Base-by-base conservation (phyloP, 2,329 filamentous ascomycete genomes). In the Xylaria multiplex region DNA sequence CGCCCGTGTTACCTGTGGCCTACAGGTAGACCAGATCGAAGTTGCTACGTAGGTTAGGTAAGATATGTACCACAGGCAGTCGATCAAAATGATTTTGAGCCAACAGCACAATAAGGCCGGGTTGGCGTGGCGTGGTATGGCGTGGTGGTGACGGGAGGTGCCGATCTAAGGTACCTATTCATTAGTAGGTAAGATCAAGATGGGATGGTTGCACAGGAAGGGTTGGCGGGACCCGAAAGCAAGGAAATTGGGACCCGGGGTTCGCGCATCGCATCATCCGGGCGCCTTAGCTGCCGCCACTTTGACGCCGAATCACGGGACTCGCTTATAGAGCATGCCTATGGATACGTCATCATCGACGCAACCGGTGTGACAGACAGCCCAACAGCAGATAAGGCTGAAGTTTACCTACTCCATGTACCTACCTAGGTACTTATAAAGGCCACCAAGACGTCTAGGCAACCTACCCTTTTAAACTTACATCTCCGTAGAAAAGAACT, bases 281-380 rank as follows among this genome's bases (percentile, higher is more conserved):
- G 76, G 43, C 19, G 27, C n/a, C 16, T 32, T 64, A 60, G 68
- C 59, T 37, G 65, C 66, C 70, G 70, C 72, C 68, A 72, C 67
- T 68, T 60, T 63, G 69, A 74, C 71, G 70, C 73, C 74, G 70
- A 70, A 74, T 77, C 75, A 76, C 74, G 72, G 71, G 72, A 67
- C 58, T 61, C 64, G 54, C 35, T 27, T 55, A 42, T 24, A 11
- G 14, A 9, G 7, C 49, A 16, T 24, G 27, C 24, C 9, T 40
- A 49, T 40, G 46, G 62, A 52, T 77, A 77, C 75, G 75, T 77
- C 75, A 77, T 77, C 67, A 64, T 24, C 63, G 64, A 69, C 69
- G 70, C 69, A 69, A 60, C 67, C 68, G 65, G 69, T 70, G 70
- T 64, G 64, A 71, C 69, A 50, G 62, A 71, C 69, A 50, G 46